Evolutionary conservation across 306 rosid species (phyloP).

Genomic region (Cucurbita moschata): DNA sequence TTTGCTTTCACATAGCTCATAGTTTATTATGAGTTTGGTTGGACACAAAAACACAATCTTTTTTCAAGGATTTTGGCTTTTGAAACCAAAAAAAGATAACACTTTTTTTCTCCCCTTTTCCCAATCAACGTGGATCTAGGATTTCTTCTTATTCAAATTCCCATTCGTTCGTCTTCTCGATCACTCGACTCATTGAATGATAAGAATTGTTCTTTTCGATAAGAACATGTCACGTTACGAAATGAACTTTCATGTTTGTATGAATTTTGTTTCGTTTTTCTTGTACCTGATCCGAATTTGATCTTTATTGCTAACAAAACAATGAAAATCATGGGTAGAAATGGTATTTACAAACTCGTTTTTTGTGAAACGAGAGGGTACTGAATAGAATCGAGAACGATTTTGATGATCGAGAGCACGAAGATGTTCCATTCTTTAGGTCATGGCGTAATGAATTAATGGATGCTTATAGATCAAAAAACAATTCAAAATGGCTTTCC

Average conservation of each 20-base stretch:
- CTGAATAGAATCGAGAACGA: background rate
- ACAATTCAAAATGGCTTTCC: constrained; percentile 3
- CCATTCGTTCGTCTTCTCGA: background rate
- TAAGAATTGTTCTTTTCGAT: background rate
- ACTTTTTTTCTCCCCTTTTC: background rate
- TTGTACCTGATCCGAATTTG: background rate
- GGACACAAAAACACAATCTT: background rate
- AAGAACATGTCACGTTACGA: background rate
- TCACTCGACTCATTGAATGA: background rate
- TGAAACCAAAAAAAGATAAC: background rate
- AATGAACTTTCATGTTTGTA: background rate
- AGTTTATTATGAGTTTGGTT: constrained; percentile 19
- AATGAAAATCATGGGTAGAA: too few relatives aligned
- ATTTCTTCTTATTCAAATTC: background rate
- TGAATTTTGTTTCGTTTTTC: background rate
- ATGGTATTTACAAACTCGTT: too few relatives aligned
- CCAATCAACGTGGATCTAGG: background rate
- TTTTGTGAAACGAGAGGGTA: background rate
- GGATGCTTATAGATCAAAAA: too few relatives aligned
- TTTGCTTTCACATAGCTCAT: constrained; percentile 23
- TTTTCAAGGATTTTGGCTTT: background rate
- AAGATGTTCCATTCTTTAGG: background rate
- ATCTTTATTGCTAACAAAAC: background rate
- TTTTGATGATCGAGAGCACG: background rate
- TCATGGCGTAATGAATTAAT: background rate